Evolutionary conservation across 805 yeast genomes (phyloP).

Genomic region (Wickerhamomyces strasburgensis): DNA sequence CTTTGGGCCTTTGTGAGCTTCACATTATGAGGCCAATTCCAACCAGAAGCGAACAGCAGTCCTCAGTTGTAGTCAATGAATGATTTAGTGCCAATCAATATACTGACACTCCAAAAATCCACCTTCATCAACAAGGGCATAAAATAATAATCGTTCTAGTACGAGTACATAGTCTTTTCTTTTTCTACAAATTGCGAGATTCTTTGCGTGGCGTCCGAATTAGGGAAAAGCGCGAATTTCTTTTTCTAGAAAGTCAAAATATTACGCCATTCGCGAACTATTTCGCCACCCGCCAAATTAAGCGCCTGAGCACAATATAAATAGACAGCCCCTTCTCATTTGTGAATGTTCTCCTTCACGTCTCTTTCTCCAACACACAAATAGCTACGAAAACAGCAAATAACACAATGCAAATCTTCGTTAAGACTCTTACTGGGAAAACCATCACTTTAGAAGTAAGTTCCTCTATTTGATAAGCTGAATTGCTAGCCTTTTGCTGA

Average conservation of each 20-base stretch:
- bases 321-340: slow-evolving; percentile 11
- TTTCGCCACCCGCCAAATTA: slow-evolving; percentile 5
- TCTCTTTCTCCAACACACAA: slow-evolving; percentile 4
- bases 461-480: slow-evolving; percentile 13
- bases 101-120: too few species aligned
- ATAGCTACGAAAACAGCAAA: slow-evolving; percentile 18
- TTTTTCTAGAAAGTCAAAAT: too few species aligned
- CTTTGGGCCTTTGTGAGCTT: too few species aligned
- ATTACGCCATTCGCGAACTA: slow-evolving; percentile 2
- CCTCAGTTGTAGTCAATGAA: too few species aligned
- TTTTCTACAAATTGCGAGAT: background rate
- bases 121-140: too few species aligned
- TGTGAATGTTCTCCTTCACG: slow-evolving; percentile 3
- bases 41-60: too few species aligned
- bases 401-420: slow-evolving; percentile 75
- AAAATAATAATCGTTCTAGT: too few species aligned
- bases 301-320: slow-evolving; percentile 9
- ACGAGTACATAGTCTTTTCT: background rate
- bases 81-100: too few species aligned
- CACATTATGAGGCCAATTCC: too few species aligned
- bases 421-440: slow-evolving; percentile 86
- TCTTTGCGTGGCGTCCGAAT: background rate
- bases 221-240: background rate
- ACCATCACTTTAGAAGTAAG: slow-evolving; percentile 69
- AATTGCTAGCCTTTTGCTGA: background rate